Evolutionary conservation across 2,329 filamentous ascomycete species (phyloP).

Genomic region (Exophiala lecanii-corni): DNA sequence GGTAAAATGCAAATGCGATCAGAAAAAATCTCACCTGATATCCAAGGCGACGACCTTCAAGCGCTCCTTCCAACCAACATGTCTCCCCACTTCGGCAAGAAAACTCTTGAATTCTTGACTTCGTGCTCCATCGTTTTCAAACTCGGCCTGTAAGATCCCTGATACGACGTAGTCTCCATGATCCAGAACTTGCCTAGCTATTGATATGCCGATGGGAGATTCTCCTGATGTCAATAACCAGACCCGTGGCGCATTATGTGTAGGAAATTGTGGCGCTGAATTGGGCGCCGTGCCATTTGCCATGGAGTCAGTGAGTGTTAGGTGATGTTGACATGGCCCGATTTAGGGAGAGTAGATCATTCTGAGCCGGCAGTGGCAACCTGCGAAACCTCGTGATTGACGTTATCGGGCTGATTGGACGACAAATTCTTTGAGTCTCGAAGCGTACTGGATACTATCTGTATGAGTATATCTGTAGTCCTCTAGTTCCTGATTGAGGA

Average conservation of each 20-base stretch:
- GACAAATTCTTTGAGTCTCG: no score
- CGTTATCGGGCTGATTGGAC: no score
- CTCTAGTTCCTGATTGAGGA: no score
- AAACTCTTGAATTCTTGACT: conserved; percentile 77
- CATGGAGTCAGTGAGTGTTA: no score
- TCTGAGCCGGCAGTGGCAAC: no score
- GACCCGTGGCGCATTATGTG: conserved; percentile 67
- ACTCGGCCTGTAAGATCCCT: conserved; percentile 72
- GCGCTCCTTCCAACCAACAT: conserved; percentile 75
- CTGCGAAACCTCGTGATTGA: no score
- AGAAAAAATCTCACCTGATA: conserved; percentile 41
- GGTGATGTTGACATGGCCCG: no score
- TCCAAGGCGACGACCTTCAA: conserved; percentile 60
- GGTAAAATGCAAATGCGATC: no score
- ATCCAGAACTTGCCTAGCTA: conserved; percentile 75
- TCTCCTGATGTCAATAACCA: conserved; percentile 90
- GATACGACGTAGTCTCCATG: conserved; percentile 89
- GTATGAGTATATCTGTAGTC: no score
- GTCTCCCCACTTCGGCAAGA: conserved; percentile 55
- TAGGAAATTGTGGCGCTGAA: conserved; percentile 40
- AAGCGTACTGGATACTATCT: no score
- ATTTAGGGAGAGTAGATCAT: no score
- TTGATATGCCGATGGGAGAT: conserved; percentile 76
- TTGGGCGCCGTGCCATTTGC: conserved; percentile 21
- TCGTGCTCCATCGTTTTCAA: conserved; percentile 67